Conservation (phyloP, 768 basidiomycete species). For the Amanita polypyramis region DNA sequence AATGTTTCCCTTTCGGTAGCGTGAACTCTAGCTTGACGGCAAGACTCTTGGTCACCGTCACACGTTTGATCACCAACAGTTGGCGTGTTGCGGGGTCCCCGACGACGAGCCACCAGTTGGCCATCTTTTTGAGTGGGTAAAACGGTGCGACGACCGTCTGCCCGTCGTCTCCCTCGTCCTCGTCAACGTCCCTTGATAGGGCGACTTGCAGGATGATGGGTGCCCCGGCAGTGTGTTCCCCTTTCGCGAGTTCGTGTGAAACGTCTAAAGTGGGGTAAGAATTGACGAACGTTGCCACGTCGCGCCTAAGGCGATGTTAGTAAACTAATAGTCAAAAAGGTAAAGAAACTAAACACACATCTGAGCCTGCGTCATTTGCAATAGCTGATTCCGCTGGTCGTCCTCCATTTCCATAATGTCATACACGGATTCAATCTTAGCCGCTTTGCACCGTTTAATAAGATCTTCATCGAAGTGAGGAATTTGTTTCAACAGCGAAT, state of each 20-base stretch:
- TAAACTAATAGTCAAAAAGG: conserved; percentile 1
- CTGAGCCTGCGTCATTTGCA: conserved; percentile 78
- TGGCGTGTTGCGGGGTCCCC: conserved; percentile 77
- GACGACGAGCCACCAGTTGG: conserved; percentile 96
- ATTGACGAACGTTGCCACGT: conserved; percentile 93
- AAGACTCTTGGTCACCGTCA: conserved; percentile 84
- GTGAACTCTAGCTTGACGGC: conserved; percentile 83
- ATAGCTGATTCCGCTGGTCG: conserved; percentile 65
- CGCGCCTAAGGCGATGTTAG: conserved; percentile 48
- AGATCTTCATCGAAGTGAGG: conserved; percentile 94
- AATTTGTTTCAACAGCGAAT: conserved; percentile 91
- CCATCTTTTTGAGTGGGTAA: conserved; percentile 84
- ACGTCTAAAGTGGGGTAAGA: conserved; percentile 97
- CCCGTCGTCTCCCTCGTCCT: conserved; percentile 62
- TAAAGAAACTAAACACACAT: conserved; percentile 55
- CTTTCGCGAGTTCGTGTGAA: conserved; percentile 73
- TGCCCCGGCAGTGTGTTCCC: conserved; percentile 75
- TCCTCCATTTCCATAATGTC: conserved; percentile 99
- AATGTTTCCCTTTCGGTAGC: conserved; percentile 73
- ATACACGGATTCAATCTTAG: conserved; percentile 81
- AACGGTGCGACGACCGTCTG: conserved; percentile 88
- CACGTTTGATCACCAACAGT: conserved; percentile 78
- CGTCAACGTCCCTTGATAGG: conserved; percentile 75
- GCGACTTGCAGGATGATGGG: conserved; percentile 76
- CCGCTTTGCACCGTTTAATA: conserved; percentile 75